Base-by-base conservation (phyloP, 2,329 filamentous ascomycete genomes). In the Alternaria angustiovoidea region DNA sequence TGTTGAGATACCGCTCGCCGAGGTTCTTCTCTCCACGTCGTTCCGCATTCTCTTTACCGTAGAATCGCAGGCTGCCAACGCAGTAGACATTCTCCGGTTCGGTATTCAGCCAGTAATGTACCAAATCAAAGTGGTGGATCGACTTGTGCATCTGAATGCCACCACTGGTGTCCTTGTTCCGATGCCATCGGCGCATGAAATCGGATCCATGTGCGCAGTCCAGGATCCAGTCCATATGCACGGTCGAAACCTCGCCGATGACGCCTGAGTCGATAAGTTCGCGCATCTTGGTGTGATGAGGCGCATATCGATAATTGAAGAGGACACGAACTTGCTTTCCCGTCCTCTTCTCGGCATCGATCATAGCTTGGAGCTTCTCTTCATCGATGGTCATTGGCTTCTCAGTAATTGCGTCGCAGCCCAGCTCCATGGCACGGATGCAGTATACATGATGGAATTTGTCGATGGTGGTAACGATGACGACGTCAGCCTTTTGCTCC, bases 361-460 rank as follows among this genome's bases (percentile, higher is more conserved):
- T 81, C 61, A 89, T 88, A 49, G 81, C 79, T 7, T 75, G 79
- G 72, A 85, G 87, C 3, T 85, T 82, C 2, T 82, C 79, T 0
- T 81, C 84, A 67, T 89, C 86, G 64, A 88, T 85, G 0, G 87
- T 89, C 87, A 89, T 88, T 2, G 87, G 87, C 72, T 89, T 89
- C 69, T 89, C 87, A 0, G 85, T 88, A n/a, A 89, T 80, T 0
- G 87, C 86, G 62, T 85, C 83, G 66, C 86, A 87, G 14, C 86
- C 87, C 1, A 87, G 75, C 62, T 88, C 85, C 54, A 89, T 77
- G 0, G 87, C 86, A 1, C 84, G 81, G 7, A 87, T 80, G 49
- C 88, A 88, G 75, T 89, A 89, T 26, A 78, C 81, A 66, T 88
- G 80, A 73, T 89, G 87, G 3, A 85, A 87, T 24, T 86, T 82